Percentiles rank a stretch among this genome's conserved stretches.
Conservation (phyloP, 2,329 filamentous ascomycete genomes). For the Knufia petricola region DNA sequence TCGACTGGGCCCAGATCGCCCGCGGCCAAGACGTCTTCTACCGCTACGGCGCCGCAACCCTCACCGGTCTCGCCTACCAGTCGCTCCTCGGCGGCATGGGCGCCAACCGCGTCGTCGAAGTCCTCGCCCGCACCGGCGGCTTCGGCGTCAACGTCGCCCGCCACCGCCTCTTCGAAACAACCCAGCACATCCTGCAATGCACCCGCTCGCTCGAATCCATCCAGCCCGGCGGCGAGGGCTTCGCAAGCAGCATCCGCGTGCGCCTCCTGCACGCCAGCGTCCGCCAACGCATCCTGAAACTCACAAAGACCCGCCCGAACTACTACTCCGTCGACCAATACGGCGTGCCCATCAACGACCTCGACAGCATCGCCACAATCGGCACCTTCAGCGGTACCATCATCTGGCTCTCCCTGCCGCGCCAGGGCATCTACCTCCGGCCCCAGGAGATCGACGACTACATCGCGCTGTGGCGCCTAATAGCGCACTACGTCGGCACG, state of each 20-base stretch:
- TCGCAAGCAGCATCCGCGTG: constrained; percentile 55
- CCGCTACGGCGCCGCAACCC: constrained; percentile 57
- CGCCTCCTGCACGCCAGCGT: constrained; percentile 60
- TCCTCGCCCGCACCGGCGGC: constrained; percentile 63
- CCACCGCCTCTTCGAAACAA: constrained; percentile 59
- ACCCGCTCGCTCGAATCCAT: constrained; percentile 55
- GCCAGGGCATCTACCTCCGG: constrained; percentile 59
- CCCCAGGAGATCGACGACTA: constrained; percentile 58
- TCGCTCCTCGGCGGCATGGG: constrained; percentile 54
- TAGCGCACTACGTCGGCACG: constrained; percentile 60
- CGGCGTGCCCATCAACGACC: constrained; percentile 63
- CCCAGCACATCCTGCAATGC: constrained; percentile 64
- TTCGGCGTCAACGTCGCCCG: constrained; percentile 60
- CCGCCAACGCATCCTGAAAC: constrained; percentile 51
- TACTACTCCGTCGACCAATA: constrained; percentile 53
- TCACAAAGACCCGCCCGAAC: constrained; percentile 44
- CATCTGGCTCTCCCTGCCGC: constrained; percentile 58
- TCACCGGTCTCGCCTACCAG: constrained; percentile 57
- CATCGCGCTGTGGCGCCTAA: constrained; percentile 64
- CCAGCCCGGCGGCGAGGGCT: constrained; percentile 57
- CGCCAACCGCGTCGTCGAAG: constrained; percentile 61
- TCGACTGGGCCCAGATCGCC: constrained; percentile 65
- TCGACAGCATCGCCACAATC: constrained; percentile 65
- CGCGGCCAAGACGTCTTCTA: constrained; percentile 69
- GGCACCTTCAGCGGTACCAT: constrained; percentile 57